Conservation (phyloP, 2,329 filamentous ascomycete genomes). For the Monosporascus sp. region DNA sequence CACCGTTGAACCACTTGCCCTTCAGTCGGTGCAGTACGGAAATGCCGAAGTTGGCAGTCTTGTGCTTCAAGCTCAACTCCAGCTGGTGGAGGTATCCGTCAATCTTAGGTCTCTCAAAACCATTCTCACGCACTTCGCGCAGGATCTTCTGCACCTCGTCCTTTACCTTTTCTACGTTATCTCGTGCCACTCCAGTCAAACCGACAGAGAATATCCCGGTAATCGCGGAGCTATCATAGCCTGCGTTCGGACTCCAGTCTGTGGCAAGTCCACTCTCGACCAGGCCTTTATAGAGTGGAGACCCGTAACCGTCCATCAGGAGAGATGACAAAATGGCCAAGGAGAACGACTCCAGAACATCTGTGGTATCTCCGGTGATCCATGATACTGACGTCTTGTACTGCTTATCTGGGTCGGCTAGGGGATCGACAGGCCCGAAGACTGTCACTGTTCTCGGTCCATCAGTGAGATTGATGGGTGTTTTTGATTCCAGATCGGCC, state of each 20-base stretch:
- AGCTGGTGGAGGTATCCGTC: conserved; percentile 91
- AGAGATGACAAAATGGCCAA: conserved; percentile 76
- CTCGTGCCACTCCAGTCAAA: conserved; percentile 79
- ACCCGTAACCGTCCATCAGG: conserved; percentile 90
- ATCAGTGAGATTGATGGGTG: conserved; percentile 64
- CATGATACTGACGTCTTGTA: conserved; percentile 92
- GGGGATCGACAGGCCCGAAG: conserved; percentile 76
- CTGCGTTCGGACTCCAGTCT: conserved; percentile 92
- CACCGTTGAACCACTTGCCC: conserved; percentile 91
- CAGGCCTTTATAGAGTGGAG: conserved; percentile 81
- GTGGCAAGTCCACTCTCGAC: conserved; percentile 87
- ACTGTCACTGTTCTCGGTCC: conserved; percentile 68
- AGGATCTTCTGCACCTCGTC: conserved; percentile 69
- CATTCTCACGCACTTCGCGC: conserved; percentile 62
- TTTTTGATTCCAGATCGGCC: conserved; percentile 68
- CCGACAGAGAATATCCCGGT: conserved; percentile 85
- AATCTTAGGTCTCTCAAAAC: conserved; percentile 86
- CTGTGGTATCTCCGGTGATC: conserved; percentile 76
- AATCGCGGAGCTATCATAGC: conserved; percentile 75
- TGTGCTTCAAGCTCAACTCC: conserved; percentile 90
- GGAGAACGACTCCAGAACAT: conserved; percentile 85
- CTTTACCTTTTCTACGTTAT: conserved; percentile 73
- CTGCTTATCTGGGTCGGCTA: conserved; percentile 81
- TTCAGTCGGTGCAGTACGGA: conserved; percentile 83
- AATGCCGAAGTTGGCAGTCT: conserved; percentile 93